Conservation (phyloP, 352 stramenopile species). For the Phytophthora sp. region DNA sequence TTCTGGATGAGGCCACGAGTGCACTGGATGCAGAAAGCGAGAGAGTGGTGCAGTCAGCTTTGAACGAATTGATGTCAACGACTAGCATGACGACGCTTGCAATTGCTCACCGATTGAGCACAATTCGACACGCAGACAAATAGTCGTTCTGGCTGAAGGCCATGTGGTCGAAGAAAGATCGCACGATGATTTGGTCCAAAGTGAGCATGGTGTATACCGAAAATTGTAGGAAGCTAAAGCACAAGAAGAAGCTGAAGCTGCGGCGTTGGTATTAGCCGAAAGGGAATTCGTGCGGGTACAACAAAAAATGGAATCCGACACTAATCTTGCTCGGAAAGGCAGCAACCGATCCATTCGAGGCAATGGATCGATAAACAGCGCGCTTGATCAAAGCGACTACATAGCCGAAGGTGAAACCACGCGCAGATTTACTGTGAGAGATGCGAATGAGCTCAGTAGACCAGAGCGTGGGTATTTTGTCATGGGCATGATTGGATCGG, state of each 20-base stretch:
- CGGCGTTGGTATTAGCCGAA: slow-evolving; percentile 16
- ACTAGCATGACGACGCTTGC: slow-evolving; percentile 70
- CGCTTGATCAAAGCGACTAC: not conserved
- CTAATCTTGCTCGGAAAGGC: slow-evolving; percentile 72
- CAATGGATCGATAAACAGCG: not conserved
- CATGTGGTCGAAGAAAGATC: slow-evolving; percentile 49
- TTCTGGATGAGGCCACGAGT: no score
- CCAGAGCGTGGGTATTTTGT: slow-evolving; percentile 41
- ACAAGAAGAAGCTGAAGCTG: slow-evolving; percentile 15
- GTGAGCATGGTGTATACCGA: slow-evolving; percentile 74
- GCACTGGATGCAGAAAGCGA: slow-evolving; percentile 84
- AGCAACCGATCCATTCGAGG: not conserved
- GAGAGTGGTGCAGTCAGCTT: slow-evolving; percentile 72
- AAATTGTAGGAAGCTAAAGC: slow-evolving; percentile 46
- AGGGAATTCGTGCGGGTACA: slow-evolving; percentile 27
- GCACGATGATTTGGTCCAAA: slow-evolving; percentile 47
- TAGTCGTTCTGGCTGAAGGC: slow-evolving; percentile 44
- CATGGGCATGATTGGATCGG: slow-evolving; percentile 22
- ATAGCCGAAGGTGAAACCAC: not conserved
- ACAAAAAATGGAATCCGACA: slow-evolving; percentile 40
- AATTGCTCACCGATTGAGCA: slow-evolving; percentile 91
- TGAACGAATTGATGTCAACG: slow-evolving; percentile 59
- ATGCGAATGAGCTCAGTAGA: slow-evolving; percentile 14
- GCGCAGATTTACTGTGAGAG: slow-evolving; percentile 16
- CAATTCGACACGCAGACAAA: no score